These are phyloP conservation scores for Lactarius evosmus DNA, from an alignment of 768 basidiomycete genomes.

Conservation along the genomic window DNA sequence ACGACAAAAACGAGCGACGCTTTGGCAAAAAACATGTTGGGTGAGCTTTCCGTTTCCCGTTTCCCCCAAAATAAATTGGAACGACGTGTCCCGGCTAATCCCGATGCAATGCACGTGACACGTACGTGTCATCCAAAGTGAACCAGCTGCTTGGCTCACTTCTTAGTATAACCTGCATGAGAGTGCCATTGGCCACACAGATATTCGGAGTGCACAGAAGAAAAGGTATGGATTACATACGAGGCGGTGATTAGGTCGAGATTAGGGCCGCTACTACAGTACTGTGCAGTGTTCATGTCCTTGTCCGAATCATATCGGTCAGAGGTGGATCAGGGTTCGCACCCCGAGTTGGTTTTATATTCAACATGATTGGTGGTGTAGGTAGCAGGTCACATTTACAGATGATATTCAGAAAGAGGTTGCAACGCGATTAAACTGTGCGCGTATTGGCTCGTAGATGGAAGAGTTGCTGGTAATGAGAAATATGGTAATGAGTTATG, in stretches of 20 bases:
- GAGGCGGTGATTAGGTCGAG: too few species aligned
- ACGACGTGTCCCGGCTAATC: constrained; percentile 14
- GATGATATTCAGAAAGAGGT: neutral
- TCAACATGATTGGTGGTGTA: neutral
- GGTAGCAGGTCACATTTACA: neutral
- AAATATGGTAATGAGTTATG: neutral
- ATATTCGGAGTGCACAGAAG: too few species aligned
- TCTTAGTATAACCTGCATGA: too few species aligned
- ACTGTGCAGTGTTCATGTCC: too few species aligned
- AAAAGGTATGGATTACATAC: too few species aligned
- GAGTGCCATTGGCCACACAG: too few species aligned
- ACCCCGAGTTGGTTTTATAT: neutral
- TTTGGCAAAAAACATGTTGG: constrained; percentile 57
- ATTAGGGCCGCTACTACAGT: too few species aligned
- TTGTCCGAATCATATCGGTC: too few species aligned
- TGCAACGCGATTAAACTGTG: neutral
- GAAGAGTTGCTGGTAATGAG: neutral
- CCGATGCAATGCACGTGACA: constrained; percentile 3
- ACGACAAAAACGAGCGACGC: constrained; percentile 59
- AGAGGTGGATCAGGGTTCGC: too few species aligned
- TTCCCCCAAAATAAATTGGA: neutral
- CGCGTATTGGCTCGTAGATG: neutral
- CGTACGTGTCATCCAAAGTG: neutral
- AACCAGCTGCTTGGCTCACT: neutral
- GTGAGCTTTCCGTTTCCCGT: constrained; percentile 20